Percentiles rank a stretch among this genome's conserved stretches.
Evolutionary conservation across 495 filamentous ascomycete species (phyloP).

Genomic region (Lophium mytilinum): DNA sequence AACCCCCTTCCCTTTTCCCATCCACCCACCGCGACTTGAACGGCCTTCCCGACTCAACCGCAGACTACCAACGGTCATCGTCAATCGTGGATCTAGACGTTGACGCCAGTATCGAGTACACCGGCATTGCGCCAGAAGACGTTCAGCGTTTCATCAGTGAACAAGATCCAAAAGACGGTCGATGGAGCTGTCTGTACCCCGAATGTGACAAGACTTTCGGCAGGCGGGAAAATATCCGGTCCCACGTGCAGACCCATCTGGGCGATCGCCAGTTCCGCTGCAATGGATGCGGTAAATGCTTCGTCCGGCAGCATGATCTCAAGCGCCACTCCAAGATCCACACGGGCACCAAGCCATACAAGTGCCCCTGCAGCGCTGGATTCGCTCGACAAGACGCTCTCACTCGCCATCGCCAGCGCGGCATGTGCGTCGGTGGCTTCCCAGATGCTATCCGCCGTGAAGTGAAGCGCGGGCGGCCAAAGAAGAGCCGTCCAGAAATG

Average conservation of each 20-base stretch:
- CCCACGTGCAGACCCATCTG: conserved; percentile 94
- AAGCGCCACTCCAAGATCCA: conserved; percentile 97
- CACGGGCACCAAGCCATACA: conserved; percentile 84
- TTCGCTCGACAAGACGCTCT: conserved; percentile 93
- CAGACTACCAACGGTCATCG: conserved; percentile 35
- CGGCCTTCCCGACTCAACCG: conserved; percentile 27
- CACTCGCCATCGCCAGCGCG: conserved; percentile 85
- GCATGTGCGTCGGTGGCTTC: conserved; percentile 89
- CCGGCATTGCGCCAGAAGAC: conserved; percentile 78
- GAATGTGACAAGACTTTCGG: conserved; percentile 80
- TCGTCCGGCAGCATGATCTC: conserved; percentile 92
- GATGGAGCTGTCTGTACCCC: conserved; percentile 79
- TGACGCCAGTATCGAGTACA: conserved; percentile 44
- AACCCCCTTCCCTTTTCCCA: conserved; percentile 9
- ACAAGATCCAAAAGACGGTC: conserved; percentile 62
- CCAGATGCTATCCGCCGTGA: conserved; percentile 30
- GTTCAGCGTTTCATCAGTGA: conserved; percentile 79
- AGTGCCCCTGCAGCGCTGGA: conserved; percentile 79
- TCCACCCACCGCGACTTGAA: neutral
- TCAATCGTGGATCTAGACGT: conserved; percentile 38
- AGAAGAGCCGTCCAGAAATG: conserved; percentile 34
- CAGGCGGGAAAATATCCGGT: conserved; percentile 94
- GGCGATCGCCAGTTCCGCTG: conserved; percentile 91
- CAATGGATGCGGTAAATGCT: conserved; percentile 81
- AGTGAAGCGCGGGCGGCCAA: conserved; percentile 34